Evolutionary conservation across 1,284 basidiomycete species (phyloP).

Genomic region (Meira nashicola): DNA sequence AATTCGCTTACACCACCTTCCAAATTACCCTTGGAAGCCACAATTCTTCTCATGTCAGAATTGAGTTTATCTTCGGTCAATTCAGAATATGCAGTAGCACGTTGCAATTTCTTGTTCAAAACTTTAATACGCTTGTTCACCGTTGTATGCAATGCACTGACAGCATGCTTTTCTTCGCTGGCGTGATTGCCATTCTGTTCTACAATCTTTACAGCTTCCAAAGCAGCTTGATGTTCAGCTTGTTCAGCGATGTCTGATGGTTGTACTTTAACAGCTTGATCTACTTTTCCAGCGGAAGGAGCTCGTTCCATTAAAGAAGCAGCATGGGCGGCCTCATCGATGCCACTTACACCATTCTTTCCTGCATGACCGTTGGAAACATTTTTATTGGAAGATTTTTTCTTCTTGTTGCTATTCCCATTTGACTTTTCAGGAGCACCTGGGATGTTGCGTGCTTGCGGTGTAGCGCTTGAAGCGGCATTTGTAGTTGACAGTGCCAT

Average conservation of each 20-base stretch:
- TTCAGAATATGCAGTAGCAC: background rate
- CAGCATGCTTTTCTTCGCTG: background rate
- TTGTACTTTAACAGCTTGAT: conserved; percentile 2
- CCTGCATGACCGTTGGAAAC: too few relatives aligned
- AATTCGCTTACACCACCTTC: conserved; percentile 5
- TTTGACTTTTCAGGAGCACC: too few relatives aligned
- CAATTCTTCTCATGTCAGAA: conserved; percentile 3
- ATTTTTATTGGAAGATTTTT: too few relatives aligned
- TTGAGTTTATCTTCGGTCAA: conserved; percentile 1
- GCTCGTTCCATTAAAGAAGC: conserved; percentile 1
- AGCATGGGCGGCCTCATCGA: background rate
- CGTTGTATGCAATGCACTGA: background rate
- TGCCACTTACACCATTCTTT: background rate
- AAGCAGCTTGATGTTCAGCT: conserved; percentile 5
- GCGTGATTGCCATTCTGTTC: background rate
- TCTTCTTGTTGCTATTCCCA: too few relatives aligned
- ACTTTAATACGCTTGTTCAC: conserved; percentile 5
- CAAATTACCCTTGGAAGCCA: conserved; percentile 7
- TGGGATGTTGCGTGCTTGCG: too few relatives aligned
- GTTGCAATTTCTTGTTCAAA: conserved; percentile 8
- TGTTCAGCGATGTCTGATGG: background rate
- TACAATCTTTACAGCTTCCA: conserved; percentile 1
- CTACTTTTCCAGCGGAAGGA: background rate
- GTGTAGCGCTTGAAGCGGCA: too few relatives aligned
- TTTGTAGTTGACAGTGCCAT: too few relatives aligned